Base-by-base conservation (phyloP, 768 basidiomycete species). In the Lactarius psammicola region DNA sequence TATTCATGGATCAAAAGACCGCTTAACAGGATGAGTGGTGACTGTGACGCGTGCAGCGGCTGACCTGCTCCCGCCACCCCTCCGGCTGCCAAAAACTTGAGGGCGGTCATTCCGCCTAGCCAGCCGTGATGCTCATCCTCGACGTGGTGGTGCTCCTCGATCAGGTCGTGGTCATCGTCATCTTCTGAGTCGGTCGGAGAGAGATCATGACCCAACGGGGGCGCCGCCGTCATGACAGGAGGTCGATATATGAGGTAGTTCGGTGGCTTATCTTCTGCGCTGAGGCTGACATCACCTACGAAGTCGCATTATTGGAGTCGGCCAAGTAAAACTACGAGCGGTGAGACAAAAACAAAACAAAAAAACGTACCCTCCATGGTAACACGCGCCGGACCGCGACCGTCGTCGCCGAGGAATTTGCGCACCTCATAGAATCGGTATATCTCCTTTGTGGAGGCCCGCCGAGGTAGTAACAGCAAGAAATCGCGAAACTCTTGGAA, bases 51-150 rank as follows among this genome's bases (percentile, higher is more conserved):
- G 40, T 23, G 49, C 7, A 17, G 55, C 59, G 8, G 76, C 86
- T 78, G 74, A 94, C 95, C 91, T 68, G 92, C 93, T 64, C 97
- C 97, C 17, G 97, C 97, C 11, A 95, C 79, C 17, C 97, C 97
- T 40, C 97, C 97, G 6, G 97, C 97, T 15, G 94, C 77, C 53
- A 99, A 82, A 77, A 96, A 99, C 73, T 89, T 91, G 76, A 95
- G 79, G 11, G 96, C 89, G 0, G 89, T 86, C 64, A 83, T 80
- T 4, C 85, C 85, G 66, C 85, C 89, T 26, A 94, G 76, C 76
- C 85, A 84, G 66, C 78, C 79, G 61, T 83, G 84, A 20, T 82
- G 81, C 49, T 87, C 85, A 40, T 85, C 84, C 34, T 86, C 85
- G 33, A 81, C 77, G 31, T 79, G 77, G 31, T 77, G 80, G 40